phyloP scores from a whole-genome alignment of 2,329 filamentous ascomycete genomes.

The Trichoderma oligosporum region DNA sequence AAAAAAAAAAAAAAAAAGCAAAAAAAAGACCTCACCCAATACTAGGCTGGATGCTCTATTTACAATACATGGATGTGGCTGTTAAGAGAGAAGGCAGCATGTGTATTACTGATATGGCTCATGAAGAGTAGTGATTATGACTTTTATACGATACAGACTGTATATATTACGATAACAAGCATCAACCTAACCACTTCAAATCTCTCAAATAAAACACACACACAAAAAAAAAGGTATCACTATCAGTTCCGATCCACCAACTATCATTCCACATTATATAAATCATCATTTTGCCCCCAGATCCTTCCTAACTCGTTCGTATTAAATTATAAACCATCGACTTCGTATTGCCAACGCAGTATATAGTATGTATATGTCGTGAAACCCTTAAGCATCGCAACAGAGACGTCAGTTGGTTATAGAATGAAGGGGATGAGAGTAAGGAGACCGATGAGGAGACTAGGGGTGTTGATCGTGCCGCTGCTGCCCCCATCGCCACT shows the following conservation, averaged over 20 bases:
- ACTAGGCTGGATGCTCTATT: no score
- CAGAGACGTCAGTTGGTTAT: constrained; percentile 11
- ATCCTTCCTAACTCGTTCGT: neutral
- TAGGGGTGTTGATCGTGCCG: constrained; percentile 21
- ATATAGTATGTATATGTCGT: no score
- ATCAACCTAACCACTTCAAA: neutral
- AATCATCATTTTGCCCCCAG: neutral
- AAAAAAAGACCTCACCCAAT: no score
- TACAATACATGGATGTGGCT: neutral
- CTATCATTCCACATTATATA: neutral
- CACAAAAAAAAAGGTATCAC: constrained; percentile 13
- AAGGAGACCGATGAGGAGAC: constrained; percentile 25
- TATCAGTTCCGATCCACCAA: neutral
- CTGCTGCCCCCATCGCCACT: neutral
- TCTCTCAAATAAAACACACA: neutral
- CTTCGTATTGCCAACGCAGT: neutral
- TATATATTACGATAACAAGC: no score
- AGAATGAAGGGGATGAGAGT: constrained; percentile 28
- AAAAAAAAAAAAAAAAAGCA: neutral
- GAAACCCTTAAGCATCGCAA: no score
- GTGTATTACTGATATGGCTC: neutral
- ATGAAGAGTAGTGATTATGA: neutral
- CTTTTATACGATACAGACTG: no score
- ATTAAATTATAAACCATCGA: neutral
- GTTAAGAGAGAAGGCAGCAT: no score